phyloP scores from a whole-genome alignment of 78 protist genomes.

The Bodo saltans region DNA sequence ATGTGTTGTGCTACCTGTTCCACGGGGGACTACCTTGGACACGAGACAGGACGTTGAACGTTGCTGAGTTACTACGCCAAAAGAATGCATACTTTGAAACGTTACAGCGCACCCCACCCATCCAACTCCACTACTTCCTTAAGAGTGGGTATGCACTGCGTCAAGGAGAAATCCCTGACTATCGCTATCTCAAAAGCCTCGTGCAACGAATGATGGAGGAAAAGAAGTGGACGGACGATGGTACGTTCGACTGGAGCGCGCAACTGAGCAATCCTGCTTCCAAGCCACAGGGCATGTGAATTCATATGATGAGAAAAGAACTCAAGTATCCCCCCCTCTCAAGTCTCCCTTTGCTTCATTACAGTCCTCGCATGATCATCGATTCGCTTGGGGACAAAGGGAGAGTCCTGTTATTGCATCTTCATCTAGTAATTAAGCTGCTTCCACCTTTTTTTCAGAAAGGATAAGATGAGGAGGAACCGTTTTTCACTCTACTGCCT shows the following conservation, averaged over 20 bases:
- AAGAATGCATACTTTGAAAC: neutral
- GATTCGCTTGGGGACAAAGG: no score
- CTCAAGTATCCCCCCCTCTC: no score
- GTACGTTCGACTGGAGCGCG: neutral
- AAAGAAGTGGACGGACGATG: neutral
- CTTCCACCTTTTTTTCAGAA: no score
- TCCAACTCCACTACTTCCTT: neutral
- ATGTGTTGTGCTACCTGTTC: neutral
- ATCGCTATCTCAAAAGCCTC: neutral
- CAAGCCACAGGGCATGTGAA: no score
- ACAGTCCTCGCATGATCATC: no score
- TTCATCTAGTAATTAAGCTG: no score
- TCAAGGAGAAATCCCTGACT: neutral
- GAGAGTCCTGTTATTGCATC: no score
- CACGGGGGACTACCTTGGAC: neutral
- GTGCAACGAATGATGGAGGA: neutral
- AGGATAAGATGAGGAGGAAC: no score
- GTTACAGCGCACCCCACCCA: neutral
- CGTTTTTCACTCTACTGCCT: slow-evolving; percentile 22
- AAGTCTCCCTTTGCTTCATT: no score
- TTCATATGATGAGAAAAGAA: no score
- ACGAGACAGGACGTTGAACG: neutral
- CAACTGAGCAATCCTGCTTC: no score
- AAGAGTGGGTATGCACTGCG: neutral
- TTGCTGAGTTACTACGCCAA: neutral